Evolutionary conservation across 2,329 filamentous ascomycete genomes (phyloP).

Genomic region (Dryadomyces quercus-mongolicae): DNA sequence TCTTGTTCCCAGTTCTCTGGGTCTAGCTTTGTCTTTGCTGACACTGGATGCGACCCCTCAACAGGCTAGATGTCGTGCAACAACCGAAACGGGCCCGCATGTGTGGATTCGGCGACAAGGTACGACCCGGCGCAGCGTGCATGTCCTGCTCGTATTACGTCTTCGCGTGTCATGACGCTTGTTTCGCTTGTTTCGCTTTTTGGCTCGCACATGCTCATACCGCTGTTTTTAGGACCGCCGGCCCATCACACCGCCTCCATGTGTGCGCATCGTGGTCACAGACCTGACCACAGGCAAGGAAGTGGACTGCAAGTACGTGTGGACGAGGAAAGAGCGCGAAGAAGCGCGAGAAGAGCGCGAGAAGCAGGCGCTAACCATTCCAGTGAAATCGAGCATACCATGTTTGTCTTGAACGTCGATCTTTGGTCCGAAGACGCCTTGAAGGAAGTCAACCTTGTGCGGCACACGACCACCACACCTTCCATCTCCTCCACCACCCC

Average conservation of each 20-base stretch:
- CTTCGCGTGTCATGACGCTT: neutral
- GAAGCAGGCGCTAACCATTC: constrained; percentile 15
- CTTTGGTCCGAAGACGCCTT: constrained; percentile 54
- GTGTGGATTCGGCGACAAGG: constrained; percentile 99
- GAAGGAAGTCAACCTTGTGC: constrained; percentile 54
- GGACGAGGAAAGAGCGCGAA: neutral
- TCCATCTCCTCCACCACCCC: constrained; percentile 74
- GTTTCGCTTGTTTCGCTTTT: neutral
- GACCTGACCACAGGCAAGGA: constrained; percentile 67
- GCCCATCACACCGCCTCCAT: constrained; percentile 91
- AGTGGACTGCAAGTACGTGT: constrained; percentile 65
- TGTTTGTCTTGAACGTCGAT: constrained; percentile 52
- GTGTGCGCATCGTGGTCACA: constrained; percentile 69
- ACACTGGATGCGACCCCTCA: constrained; percentile 3
- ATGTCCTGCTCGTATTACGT: neutral
- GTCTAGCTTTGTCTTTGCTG: neutral
- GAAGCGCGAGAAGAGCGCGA: neutral
- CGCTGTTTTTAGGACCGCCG: constrained; percentile 60
- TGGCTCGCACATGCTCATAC: neutral
- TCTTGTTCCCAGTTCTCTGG: neutral
- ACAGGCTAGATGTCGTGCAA: constrained; percentile 68
- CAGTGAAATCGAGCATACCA: constrained; percentile 45
- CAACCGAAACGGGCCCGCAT: constrained; percentile 88
- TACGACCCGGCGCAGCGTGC: constrained; percentile 24
- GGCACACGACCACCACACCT: constrained; percentile 52